phyloP scores from a whole-genome alignment of 495 filamentous ascomycete genomes.

The Lasiosphaeris hirsuta region DNA sequence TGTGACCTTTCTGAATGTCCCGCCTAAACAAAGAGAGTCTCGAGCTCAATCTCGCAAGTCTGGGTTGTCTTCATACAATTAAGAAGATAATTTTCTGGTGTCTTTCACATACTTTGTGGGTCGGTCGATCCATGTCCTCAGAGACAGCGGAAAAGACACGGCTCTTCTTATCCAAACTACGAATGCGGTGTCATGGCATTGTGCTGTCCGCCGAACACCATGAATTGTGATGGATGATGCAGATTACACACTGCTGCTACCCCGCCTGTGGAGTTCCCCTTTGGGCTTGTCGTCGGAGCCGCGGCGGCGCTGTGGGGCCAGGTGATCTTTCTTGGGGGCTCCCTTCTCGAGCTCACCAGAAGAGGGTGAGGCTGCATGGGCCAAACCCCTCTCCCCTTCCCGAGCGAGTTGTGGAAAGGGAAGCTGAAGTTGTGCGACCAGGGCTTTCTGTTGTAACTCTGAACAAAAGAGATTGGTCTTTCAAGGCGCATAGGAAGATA shows the following conservation, averaged over 20 bases:
- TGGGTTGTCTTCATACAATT: background rate
- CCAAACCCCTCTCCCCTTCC: background rate
- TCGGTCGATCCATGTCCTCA: background rate
- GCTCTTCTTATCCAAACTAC: background rate
- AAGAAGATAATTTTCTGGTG: background rate
- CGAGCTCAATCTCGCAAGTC: background rate
- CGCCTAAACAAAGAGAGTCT: slow-evolving; percentile 1
- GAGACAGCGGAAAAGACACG: too few species aligned
- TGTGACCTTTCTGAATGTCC: slow-evolving; percentile 1
- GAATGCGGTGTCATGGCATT: background rate
- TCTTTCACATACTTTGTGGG: background rate
- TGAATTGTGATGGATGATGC: slow-evolving; percentile 4
- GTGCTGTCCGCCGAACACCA: background rate
- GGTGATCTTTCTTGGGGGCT: slow-evolving; percentile 20
- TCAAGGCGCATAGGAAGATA: too few species aligned
- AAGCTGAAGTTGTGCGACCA: too few species aligned
- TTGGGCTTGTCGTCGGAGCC: slow-evolving; percentile 11
- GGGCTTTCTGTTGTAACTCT: too few species aligned
- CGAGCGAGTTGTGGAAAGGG: background rate
- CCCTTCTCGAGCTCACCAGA: background rate
- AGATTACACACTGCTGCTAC: slow-evolving; percentile 11
- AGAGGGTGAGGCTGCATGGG: slow-evolving; percentile 7
- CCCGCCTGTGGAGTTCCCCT: slow-evolving; percentile 28
- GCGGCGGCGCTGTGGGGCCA: slow-evolving; percentile 2
- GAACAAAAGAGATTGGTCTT: too few species aligned